Evolutionary conservation across 2,329 filamentous ascomycete genomes (phyloP).

Genomic region (Sporothrix pallida): DNA sequence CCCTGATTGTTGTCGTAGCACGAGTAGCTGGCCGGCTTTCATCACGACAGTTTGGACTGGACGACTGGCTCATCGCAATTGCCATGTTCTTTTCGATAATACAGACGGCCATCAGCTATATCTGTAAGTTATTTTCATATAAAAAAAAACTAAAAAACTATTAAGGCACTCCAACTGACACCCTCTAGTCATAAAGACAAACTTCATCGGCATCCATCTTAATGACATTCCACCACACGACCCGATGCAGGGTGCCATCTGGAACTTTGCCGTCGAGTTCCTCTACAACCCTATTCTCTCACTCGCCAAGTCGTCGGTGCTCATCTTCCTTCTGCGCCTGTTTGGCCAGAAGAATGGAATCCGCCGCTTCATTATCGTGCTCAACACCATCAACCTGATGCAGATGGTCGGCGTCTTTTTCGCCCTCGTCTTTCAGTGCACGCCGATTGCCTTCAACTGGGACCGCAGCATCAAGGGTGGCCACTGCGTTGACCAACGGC

Average conservation of each 20-base stretch:
- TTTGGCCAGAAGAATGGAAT: constrained; percentile 43
- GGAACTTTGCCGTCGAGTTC: constrained; percentile 46
- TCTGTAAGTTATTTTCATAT: constrained; percentile 38
- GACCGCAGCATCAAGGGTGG: constrained; percentile 49
- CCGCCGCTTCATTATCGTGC: constrained; percentile 43
- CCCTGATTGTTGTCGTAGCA: constrained; percentile 41
- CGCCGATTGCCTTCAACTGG: constrained; percentile 53
- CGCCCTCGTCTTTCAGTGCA: constrained; percentile 48
- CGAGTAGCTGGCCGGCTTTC: constrained; percentile 41
- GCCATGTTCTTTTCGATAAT: constrained; percentile 44
- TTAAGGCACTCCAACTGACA: background rate
- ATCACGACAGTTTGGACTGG: constrained; percentile 40
- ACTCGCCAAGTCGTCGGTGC: constrained; percentile 45
- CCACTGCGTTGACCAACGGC: constrained; percentile 45
- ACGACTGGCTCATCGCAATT: constrained; percentile 44
- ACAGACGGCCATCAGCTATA: constrained; percentile 43
- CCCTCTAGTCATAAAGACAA: background rate
- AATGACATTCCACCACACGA: constrained; percentile 39
- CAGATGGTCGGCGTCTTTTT: constrained; percentile 45
- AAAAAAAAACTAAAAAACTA: background rate
- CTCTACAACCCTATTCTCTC: constrained; percentile 47
- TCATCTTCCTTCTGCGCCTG: constrained; percentile 44
- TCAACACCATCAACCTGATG: constrained; percentile 43
- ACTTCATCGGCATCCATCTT: constrained; percentile 10
- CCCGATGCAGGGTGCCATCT: constrained; percentile 41